Conservation (phyloP, 163 green algal genomes). For the Scenedesmus sp. region DNA sequence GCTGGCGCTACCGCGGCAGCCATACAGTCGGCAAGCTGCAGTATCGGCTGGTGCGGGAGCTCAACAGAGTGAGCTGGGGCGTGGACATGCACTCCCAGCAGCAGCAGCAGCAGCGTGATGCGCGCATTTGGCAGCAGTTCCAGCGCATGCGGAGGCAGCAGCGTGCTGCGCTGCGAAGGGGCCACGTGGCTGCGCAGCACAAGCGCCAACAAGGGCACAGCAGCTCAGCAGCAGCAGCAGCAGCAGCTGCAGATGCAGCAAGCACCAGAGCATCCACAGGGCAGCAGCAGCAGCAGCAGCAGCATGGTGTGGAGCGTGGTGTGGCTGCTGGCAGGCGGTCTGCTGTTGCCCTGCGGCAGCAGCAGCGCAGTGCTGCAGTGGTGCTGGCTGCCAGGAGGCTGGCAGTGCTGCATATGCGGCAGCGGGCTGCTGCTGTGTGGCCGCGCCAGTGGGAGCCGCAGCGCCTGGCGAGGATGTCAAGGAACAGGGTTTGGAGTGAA, state of each 20-base stretch:
- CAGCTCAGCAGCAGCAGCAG: neutral
- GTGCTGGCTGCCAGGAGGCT: neutral
- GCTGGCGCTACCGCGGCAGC: constrained; percentile 22
- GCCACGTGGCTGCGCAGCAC: neutral
- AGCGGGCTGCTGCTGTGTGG: constrained; percentile 4
- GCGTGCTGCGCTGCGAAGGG: neutral
- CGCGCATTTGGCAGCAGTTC: neutral
- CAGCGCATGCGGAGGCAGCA: neutral
- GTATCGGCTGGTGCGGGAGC: constrained; percentile 24
- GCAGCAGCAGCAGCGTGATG: neutral
- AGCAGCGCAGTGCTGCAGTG: neutral
- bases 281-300: neutral
- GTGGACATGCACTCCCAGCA: neutral
- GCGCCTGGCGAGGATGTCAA: neutral
- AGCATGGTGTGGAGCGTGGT: neutral
- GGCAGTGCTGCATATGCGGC: neutral
- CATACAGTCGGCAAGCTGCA: constrained; percentile 21
- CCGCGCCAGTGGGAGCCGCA: neutral
- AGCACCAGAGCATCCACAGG: neutral
- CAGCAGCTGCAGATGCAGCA: neutral
- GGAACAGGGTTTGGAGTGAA: neutral
- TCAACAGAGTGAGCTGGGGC: constrained; percentile 20
- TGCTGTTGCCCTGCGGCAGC: neutral
- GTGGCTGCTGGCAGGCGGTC: neutral
- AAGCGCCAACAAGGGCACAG: neutral